Evolutionary conservation across 345 rosid genomes (phyloP).

Genomic region (Eucalyptus microcorys): DNA sequence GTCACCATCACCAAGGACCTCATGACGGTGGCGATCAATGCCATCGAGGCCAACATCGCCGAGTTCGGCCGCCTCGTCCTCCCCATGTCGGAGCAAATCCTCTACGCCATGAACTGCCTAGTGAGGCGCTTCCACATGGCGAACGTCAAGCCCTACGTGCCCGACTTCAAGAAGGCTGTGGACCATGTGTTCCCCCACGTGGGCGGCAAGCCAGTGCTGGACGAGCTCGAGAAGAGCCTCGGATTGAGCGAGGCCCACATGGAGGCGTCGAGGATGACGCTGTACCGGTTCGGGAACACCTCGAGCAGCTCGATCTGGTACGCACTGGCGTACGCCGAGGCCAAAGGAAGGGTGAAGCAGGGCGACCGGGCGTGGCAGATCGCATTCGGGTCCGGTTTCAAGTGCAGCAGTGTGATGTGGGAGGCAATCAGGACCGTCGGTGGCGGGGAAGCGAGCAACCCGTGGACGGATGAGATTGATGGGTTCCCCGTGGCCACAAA

Average conservation of each 20-base stretch:
- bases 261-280: slow-evolving; percentile 22
- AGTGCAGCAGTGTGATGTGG: slow-evolving; percentile 16
- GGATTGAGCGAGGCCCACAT: not conserved
- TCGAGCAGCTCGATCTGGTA: slow-evolving; percentile 17
- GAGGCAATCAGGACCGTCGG: not conserved
- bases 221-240: slow-evolving; percentile 4
- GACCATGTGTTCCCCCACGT: slow-evolving; percentile 17
- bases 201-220: slow-evolving; percentile 12
- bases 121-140: not conserved
- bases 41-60: slow-evolving; percentile 2
- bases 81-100: slow-evolving; percentile 1
- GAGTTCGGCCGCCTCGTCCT: slow-evolving; percentile 1
- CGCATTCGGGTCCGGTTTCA: slow-evolving; percentile 17
- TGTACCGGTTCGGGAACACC: slow-evolving; percentile 17
- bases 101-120: not conserved
- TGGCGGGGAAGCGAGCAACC: not conserved
- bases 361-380: slow-evolving; percentile 13
- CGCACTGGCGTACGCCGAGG: slow-evolving; percentile 16
- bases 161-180: slow-evolving; percentile 5
- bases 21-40: slow-evolving; percentile 1
- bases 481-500: not conserved
- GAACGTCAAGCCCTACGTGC: not conserved
- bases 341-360: slow-evolving; percentile 11
- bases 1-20: slow-evolving; percentile 4
- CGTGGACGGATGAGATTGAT: not conserved